Evolutionary conservation across 805 yeast genomes (phyloP).

Genomic region (Komagataella kurtzmanii): DNA sequence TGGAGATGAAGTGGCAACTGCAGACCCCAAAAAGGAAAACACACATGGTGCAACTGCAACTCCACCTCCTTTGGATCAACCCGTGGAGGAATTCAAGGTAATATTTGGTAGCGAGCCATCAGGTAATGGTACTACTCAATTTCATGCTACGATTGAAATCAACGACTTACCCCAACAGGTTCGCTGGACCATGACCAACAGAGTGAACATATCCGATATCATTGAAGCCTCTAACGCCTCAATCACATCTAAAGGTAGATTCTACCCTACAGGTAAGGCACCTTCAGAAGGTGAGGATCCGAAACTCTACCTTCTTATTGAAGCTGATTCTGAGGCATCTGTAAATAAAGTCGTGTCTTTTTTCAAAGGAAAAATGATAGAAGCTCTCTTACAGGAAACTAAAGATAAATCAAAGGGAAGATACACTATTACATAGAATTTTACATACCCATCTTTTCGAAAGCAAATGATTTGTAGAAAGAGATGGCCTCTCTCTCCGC

Average conservation of each 20-base stretch:
- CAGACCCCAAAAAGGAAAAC: constrained; percentile 12
- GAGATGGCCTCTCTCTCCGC: constrained; percentile 79
- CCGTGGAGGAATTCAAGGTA: constrained; percentile 29
- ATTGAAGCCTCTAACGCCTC: constrained; percentile 64
- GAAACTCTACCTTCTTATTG: constrained; percentile 66
- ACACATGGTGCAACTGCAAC: constrained; percentile 6
- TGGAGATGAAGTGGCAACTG: constrained; percentile 10
- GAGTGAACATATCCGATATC: constrained; percentile 47
- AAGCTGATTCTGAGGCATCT: constrained; percentile 49
- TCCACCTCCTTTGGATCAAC: constrained; percentile 1
- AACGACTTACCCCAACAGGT: constrained; percentile 79
- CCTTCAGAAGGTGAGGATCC: constrained; percentile 51
- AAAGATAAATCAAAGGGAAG: constrained; percentile 2
- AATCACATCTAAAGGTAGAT: constrained; percentile 73
- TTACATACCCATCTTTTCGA: constrained; percentile 30
- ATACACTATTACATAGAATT: constrained; percentile 2
- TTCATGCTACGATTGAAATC: constrained; percentile 57
- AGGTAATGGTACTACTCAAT: constrained; percentile 33
- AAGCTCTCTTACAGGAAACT: constrained; percentile 6
- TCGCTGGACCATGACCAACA: constrained; percentile 65
- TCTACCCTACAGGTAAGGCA: constrained; percentile 44
- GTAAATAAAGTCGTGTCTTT: constrained; percentile 47
- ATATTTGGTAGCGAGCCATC: constrained; percentile 30
- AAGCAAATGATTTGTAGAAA: constrained; percentile 77
- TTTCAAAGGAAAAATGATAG: constrained; percentile 39